These are phyloP conservation scores for Periconia sp. DNA, from an alignment of 2,329 filamentous ascomycete species.

Conservation along the genomic window DNA sequence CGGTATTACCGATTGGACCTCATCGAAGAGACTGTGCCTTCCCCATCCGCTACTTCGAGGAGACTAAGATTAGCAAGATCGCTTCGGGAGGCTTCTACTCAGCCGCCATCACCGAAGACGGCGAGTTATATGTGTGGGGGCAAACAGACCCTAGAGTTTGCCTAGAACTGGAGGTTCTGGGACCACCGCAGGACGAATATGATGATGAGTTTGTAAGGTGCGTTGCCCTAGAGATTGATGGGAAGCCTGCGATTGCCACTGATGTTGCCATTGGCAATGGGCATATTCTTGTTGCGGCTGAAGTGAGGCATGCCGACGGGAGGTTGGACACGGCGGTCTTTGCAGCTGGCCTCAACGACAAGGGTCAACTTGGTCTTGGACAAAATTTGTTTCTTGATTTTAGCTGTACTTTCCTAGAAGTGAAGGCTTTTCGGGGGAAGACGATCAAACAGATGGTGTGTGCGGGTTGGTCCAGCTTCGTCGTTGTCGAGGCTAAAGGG, in stretches of 20 bases:
- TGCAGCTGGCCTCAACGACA: constrained; percentile 29
- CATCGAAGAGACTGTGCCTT: constrained; percentile 2
- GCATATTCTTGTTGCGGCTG: constrained; percentile 35
- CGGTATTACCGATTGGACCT: constrained; percentile 8
- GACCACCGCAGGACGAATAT: background rate
- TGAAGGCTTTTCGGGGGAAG: constrained; percentile 25
- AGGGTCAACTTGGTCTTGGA: constrained; percentile 31
- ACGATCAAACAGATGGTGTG: constrained; percentile 24
- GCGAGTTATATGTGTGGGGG: constrained; percentile 43
- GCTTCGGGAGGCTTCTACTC: constrained; percentile 39
- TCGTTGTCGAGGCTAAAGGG: constrained; percentile 12
- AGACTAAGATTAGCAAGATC: constrained; percentile 28
- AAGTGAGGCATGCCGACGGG: constrained; percentile 8
- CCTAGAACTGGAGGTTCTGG: constrained; percentile 24
- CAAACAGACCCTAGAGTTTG: constrained; percentile 29
- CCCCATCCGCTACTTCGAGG: constrained; percentile 32
- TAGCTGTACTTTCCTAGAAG: constrained; percentile 24
- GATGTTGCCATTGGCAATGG: constrained; percentile 37
- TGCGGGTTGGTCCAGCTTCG: constrained; percentile 34
- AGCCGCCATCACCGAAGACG: constrained; percentile 36
- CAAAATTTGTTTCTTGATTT: constrained; percentile 18
- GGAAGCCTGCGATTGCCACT: constrained; percentile 18
- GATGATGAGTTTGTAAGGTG: constrained; percentile 38
- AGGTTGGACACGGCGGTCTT: constrained; percentile 23
- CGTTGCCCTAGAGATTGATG: constrained; percentile 27